Evolutionary conservation across 805 yeast genomes (phyloP), one percentile per base, ranked within the genome.

Genomic region (Danielozyma ontarioensis): DNA sequence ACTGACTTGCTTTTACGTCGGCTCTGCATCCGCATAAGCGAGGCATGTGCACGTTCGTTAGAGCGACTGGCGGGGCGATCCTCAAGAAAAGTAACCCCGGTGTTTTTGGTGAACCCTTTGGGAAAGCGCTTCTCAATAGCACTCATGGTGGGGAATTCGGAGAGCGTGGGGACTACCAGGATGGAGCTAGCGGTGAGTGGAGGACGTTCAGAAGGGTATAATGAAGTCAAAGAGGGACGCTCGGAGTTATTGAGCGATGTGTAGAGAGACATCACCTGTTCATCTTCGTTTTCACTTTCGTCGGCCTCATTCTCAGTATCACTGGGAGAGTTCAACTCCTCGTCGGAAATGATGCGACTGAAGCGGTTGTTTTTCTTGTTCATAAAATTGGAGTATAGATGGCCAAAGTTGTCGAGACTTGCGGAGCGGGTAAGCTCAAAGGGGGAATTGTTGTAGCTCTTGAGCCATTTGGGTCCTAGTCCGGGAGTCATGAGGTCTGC

Each of bases 231-330:
- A n/a, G n/a, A n/a, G n/a, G n/a, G n/a, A 6, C 22, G 22, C 22
- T 19, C 58, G 28, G 55, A 56, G 13, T 60, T 64, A 28, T 63
- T 62, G 48, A 78, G 51, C 0, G 80, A 72, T 0, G 82, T 72
- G 46, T 78, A 79, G 15, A 78, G 52, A 0, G 84, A 77, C 84
- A 80, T 78, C 0, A 78, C 80, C 10, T 76, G 74, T 44, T 80
- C 85, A 51, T 80, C 84, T 46, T 79, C 86, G 36, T 56, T 57
- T 38, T 68, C 72, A 40, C 67, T 61, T 28, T 62, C 71, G 3
- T 37, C 35, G 8, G 48, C 61, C 5, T 45, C 51, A 2, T 46
- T 45, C 13, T 37, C 32, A 13, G 36, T 44, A n/a, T 38, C 40
- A 12, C 7, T 17, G 25, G 13, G 27, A 13, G 22, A n/a, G 11